Conservation (phyloP, 345 rosid genomes). For the Boechera retrofracta region DNA sequence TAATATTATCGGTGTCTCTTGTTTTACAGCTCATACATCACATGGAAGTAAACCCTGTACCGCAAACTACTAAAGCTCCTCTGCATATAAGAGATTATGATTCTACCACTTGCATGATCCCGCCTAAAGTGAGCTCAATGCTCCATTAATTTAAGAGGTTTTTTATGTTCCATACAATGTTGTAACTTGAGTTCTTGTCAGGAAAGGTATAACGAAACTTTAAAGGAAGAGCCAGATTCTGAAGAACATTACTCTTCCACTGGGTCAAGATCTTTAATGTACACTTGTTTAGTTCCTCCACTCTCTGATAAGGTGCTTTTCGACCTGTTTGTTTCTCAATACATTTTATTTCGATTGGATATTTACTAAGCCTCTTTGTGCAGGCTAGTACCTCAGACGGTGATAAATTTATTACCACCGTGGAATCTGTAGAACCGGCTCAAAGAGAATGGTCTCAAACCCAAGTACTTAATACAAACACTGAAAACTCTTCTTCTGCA, state of each 20-base stretch:
- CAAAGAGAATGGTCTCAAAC: constrained; percentile 29
- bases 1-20: constrained; percentile 5
- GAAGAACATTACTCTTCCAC: constrained; percentile 60
- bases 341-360: not conserved
- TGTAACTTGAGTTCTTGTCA: constrained; percentile 29
- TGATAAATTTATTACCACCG: constrained; percentile 42
- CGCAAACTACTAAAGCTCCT: constrained; percentile 53
- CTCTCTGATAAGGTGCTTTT: constrained; percentile 65
- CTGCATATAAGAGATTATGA: constrained; percentile 48
- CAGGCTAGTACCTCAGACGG: constrained; percentile 44
- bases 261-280: constrained; percentile 50
- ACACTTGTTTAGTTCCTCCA: constrained; percentile 53
- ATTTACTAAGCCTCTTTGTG: constrained; percentile 5
- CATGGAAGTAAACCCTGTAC: constrained; percentile 56
- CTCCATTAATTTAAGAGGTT: not conserved
- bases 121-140: constrained; percentile 52
- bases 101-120: constrained; percentile 48
- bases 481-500: constrained; percentile 5
- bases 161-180: constrained; percentile 13
- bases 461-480: constrained; percentile 10
- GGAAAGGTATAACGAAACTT: constrained; percentile 59
- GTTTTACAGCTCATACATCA: constrained; percentile 62
- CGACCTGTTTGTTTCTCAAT: constrained; percentile 10
- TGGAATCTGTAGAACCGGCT: constrained; percentile 25
- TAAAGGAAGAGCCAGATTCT: constrained; percentile 62